Conservation (phyloP, 2,329 filamentous ascomycete species). For the Diaporthe sp. region DNA sequence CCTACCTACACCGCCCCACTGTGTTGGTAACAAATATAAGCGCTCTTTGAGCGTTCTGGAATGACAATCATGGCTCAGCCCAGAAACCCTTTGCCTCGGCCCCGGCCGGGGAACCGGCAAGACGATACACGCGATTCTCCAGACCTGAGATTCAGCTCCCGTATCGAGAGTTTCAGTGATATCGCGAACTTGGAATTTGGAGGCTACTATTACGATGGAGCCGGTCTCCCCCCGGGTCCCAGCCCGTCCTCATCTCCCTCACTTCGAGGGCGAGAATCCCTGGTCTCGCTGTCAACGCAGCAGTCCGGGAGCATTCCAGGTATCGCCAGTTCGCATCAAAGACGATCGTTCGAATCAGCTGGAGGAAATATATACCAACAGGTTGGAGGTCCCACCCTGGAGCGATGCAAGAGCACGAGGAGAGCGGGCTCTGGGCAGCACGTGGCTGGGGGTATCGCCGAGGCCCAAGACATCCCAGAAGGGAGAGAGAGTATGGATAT, state of each 20-base stretch:
- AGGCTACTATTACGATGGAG: constrained; percentile 73
- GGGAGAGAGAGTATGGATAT: constrained; percentile 50
- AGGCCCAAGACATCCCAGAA: constrained; percentile 43
- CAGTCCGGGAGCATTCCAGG: constrained; percentile 36
- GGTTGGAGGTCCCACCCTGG: constrained; percentile 40
- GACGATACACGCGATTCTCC: background rate
- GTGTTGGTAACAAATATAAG: background rate
- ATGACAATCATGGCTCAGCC: constrained; percentile 14
- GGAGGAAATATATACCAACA: constrained; percentile 43
- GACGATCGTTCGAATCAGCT: background rate
- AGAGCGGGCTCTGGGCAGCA: constrained; percentile 40
- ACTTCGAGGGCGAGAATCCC: constrained; percentile 54
- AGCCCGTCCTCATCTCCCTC: constrained; percentile 25
- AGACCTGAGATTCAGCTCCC: constrained; percentile 32
- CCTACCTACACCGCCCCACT: no score
- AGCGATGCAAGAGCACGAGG: constrained; percentile 56
- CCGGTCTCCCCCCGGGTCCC: constrained; percentile 14
- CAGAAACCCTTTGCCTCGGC: background rate
- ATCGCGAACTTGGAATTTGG: constrained; percentile 50
- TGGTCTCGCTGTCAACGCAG: constrained; percentile 57
- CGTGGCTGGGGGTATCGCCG: background rate
- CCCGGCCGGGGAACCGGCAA: background rate
- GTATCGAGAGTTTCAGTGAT: constrained; percentile 51
- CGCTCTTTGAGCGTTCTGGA: background rate
- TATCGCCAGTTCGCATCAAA: background rate